Conservation (phyloP, 2,329 filamentous ascomycete species). For the Epichloe gansuensis region DNA sequence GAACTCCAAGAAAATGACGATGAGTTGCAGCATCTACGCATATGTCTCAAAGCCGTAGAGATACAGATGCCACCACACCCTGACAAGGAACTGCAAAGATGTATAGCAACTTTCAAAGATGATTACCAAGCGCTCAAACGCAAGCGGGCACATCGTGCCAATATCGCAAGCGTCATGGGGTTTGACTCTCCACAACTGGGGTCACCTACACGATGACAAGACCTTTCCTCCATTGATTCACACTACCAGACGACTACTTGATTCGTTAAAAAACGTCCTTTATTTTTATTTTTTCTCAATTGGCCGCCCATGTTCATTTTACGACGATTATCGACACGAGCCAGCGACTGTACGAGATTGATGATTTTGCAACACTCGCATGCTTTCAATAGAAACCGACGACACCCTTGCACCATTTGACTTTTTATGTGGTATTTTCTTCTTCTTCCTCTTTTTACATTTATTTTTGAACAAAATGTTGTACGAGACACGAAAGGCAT, state of each 20-base stretch:
- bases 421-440: not conserved
- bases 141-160: conserved; percentile 25
- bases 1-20: conserved; percentile 44
- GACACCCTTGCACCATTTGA: not conserved
- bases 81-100: conserved; percentile 43
- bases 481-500: not conserved
- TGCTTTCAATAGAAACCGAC: not conserved
- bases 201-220: conserved; percentile 10
- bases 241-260: not conserved
- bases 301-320: not conserved
- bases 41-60: conserved; percentile 50
- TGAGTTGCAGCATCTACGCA: conserved; percentile 47
- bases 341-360: conserved; percentile 4
- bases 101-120: conserved; percentile 48
- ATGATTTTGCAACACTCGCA: not conserved
- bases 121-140: conserved; percentile 41
- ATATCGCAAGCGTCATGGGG: conserved; percentile 16
- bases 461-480: not conserved
- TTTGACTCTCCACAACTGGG: conserved; percentile 15
- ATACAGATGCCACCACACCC: conserved; percentile 40
- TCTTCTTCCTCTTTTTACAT: not conserved
- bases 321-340: conserved; percentile 1
- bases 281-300: not conserved
- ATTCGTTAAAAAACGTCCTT: not conserved
- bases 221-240: not conserved